These are phyloP conservation scores for Reticulascus tulasneorum DNA, from an alignment of 2,329 filamentous ascomycete genomes.

Conservation along the genomic window DNA sequence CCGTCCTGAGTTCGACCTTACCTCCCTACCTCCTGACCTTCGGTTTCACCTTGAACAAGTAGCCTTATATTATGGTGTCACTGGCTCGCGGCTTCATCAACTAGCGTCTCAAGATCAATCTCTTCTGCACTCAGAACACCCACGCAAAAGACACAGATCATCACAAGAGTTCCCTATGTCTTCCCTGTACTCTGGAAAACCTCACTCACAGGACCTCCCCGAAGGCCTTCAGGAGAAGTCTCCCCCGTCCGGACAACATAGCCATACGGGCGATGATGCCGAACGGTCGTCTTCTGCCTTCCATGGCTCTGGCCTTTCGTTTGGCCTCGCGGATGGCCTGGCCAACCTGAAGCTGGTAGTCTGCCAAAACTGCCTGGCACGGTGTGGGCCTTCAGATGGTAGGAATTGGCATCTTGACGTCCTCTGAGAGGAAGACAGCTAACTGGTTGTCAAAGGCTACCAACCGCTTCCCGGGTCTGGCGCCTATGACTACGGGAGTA, in stretches of 20 bases:
- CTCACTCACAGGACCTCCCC: constrained; percentile 21
- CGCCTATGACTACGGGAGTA: constrained; percentile 22
- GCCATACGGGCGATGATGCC: constrained; percentile 9
- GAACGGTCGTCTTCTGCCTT: constrained; percentile 12
- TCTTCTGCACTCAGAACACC: constrained; percentile 10
- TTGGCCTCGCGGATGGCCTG: constrained; percentile 18
- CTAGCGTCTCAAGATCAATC: constrained; percentile 10
- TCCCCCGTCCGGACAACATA: constrained; percentile 15
- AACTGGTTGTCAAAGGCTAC: constrained; percentile 23
- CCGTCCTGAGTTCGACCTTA: constrained; percentile 19
- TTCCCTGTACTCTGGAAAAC: constrained; percentile 16
- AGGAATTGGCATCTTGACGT: constrained; percentile 13
- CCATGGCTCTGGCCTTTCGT: constrained; percentile 7
- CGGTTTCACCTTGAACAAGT: constrained; percentile 22
- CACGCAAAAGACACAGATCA: constrained; percentile 28
- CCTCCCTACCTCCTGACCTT: constrained; percentile 20
- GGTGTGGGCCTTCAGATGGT: constrained; percentile 25
- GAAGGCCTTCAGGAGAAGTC: constrained; percentile 28
- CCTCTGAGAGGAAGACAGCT: too few species aligned
- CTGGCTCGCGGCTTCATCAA: constrained; percentile 25
- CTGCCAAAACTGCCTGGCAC: constrained; percentile 28
- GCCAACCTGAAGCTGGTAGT: constrained; percentile 22
- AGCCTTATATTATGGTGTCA: constrained; percentile 27
- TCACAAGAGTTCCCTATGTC: constrained; percentile 27
- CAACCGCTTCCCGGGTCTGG: constrained; percentile 23